Percentiles rank a stretch among this genome's conserved stretches.
phyloP scores from a whole-genome alignment of 208 protist species.

The Acanthamoeba castellanii region DNA sequence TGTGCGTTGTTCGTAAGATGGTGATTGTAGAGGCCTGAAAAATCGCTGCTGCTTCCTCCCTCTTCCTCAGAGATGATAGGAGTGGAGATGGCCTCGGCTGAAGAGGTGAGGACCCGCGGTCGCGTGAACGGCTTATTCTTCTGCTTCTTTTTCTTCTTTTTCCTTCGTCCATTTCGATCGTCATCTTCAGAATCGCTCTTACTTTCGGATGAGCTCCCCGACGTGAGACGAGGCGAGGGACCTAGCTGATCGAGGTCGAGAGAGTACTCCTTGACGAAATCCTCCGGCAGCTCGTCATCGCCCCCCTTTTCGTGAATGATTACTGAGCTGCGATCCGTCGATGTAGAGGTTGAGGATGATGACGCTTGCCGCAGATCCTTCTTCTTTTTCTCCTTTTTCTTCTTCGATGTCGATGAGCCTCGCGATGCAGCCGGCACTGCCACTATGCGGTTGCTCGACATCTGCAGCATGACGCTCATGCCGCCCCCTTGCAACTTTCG shows the following conservation, averaged over 20 bases:
- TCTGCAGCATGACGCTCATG: not conserved
- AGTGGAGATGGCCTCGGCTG: conserved; percentile 18
- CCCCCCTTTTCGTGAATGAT: conserved; percentile 5
- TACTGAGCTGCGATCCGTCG: not conserved
- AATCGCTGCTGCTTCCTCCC: not conserved
- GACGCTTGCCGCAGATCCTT: not conserved
- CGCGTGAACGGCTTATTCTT: not conserved
- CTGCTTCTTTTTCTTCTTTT: not conserved
- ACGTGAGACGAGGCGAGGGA: not conserved
- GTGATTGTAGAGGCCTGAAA: not conserved
- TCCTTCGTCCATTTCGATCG: not conserved
- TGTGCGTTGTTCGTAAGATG: not conserved
- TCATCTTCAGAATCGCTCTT: conserved; percentile 32
- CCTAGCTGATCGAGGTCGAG: not conserved
- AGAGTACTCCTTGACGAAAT: not conserved
- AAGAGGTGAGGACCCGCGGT: conserved; percentile 27
- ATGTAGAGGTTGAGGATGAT: not conserved
- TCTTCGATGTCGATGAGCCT: not conserved
- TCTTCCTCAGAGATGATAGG: conserved; percentile 18
- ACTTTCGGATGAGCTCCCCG: not conserved
- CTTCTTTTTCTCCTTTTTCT: conserved; percentile 33
- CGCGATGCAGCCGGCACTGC: not conserved
- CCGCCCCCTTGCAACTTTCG: not conserved
- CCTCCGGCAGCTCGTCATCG: not conserved
- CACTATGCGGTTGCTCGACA: not conserved